A percentile compares a stretch with the other conserved stretches of the same genome.
Evolutionary conservation across 306 rosid genomes (phyloP).

Genomic region (Cucurbita ficifolia): DNA sequence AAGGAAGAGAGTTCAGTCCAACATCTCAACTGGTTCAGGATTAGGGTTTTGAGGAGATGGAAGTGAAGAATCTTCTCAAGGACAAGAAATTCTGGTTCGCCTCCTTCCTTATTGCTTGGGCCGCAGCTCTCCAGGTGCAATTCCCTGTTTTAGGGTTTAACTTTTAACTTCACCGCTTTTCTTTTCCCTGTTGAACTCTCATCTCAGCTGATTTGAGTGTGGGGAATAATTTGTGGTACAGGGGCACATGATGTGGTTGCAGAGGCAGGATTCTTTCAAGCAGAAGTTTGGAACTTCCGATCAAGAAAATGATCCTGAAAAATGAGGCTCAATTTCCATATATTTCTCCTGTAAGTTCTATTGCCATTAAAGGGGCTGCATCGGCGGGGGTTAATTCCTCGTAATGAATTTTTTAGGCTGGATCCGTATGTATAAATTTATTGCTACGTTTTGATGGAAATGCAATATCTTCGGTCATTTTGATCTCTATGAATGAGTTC

Average conservation of each 20-base stretch:
- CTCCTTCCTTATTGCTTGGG: constrained; percentile 58
- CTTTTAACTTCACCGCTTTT: background rate
- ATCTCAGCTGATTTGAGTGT: background rate
- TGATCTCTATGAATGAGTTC: background rate
- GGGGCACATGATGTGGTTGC: constrained; percentile 85
- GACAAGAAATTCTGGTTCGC: constrained; percentile 74
- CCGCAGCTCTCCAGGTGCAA: constrained; percentile 58
- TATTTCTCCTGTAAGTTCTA: background rate
- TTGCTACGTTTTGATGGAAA: background rate
- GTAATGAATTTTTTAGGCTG: background rate
- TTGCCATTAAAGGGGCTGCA: background rate
- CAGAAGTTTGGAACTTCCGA: constrained; percentile 35
- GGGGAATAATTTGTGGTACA: constrained; percentile 1
- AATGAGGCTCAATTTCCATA: background rate
- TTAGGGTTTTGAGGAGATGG: constrained; percentile 28
- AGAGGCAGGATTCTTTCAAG: constrained; percentile 69
- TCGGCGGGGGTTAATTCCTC: background rate
- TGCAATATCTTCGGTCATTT: background rate
- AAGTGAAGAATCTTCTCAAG: constrained; percentile 36
- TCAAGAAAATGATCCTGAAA: constrained; percentile 5
- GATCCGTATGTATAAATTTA: background rate
- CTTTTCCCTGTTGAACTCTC: background rate
- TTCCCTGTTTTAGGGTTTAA: background rate
- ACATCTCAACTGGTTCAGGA: background rate
- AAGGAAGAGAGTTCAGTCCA: background rate